Evolutionary conservation across 169 alveolate genomes (phyloP), one percentile per base, ranked within the genome.

Genomic region (Eimeria acervulina): DNA sequence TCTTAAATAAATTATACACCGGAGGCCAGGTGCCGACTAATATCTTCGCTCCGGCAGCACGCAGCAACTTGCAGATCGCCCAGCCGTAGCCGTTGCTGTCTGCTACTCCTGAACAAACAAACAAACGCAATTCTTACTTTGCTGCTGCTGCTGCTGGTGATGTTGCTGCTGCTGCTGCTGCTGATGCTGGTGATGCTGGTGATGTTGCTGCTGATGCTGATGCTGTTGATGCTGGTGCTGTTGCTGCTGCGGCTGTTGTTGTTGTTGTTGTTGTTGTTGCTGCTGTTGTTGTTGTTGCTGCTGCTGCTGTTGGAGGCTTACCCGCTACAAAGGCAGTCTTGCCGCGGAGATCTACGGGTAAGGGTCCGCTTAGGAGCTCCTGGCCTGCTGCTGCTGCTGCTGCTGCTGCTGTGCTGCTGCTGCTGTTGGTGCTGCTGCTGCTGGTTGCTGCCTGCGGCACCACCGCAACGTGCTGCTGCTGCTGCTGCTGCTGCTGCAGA

Each of bases 1-100:
- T 96, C 96, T 94, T 89, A 93, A 96, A 97, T 51, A 97, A 81
- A 26, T 83, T 87, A 44, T 87, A 96, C 40, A 96, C 97, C 21
- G 97, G 97, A 2, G 97, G 97, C 97, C 97, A 97, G 23, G 96
- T 93, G 0, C 97, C 97, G 21, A 97, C 84, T 44, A 93, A 81
- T 38, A 96, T 70, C 28, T 95, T 94, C 44, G 97, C 98, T 5
- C 97, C 97, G 51, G 95, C 96, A 42, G 94, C 94, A n/a, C 97
- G 95, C 51, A 97, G 96, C 83, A 95, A 96, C 74, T 96, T 96
- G 38, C 97, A 97, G 63, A 96, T 96, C 52, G 97, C 97, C 97
- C 97, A 96, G 13, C 97, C 97, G 74, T 96, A 97, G 52, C 97
- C 97, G 88, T 89, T 93, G 61, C 97, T 95, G 95, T 97, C 98